phyloP scores from a whole-genome alignment of 1,284 basidiomycete species.

The Pisolithus thermaeus region DNA sequence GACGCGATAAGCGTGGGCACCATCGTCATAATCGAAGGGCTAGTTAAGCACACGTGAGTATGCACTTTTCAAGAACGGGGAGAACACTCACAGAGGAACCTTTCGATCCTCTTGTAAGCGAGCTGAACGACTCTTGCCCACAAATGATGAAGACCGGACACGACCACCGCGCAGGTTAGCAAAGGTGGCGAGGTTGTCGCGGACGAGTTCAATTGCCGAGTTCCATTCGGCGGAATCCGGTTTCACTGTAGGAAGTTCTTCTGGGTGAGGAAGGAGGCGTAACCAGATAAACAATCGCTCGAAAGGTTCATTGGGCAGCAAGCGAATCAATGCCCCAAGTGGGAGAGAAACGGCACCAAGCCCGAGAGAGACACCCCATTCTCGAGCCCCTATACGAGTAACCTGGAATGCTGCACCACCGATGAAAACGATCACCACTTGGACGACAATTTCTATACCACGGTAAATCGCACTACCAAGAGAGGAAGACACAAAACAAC shows the following conservation, averaged over 20 bases:
- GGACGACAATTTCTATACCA: constrained; percentile 73
- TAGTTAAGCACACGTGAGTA: constrained; percentile 21
- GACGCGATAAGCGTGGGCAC: constrained; percentile 83
- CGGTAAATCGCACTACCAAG: neutral
- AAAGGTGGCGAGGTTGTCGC: constrained; percentile 82
- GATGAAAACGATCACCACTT: constrained; percentile 87
- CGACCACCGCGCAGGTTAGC: constrained; percentile 82
- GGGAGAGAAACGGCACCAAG: constrained; percentile 87
- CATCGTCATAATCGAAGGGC: constrained; percentile 78
- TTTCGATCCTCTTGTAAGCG: constrained; percentile 46
- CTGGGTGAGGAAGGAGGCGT: constrained; percentile 63
- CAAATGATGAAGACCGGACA: constrained; percentile 76
- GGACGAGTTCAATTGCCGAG: constrained; percentile 68
- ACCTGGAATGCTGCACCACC: constrained; percentile 93
- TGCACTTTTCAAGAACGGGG: constrained; percentile 1
- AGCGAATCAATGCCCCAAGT: constrained; percentile 77
- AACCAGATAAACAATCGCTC: constrained; percentile 65
- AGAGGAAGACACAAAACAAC: constrained; percentile 10
- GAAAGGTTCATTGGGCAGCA: constrained; percentile 78
- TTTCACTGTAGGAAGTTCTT: constrained; percentile 60
- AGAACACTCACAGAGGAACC: constrained; percentile 33
- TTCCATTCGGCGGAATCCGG: constrained; percentile 67
- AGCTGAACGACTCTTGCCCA: constrained; percentile 68
- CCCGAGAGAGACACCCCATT: constrained; percentile 92
- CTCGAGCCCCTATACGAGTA: constrained; percentile 67